Percentiles rank a stretch among this genome's conserved stretches.
Evolutionary conservation across 371 early-diverging fungal genomes (phyloP).

Genomic region (Lichtheimia hyalospora): DNA sequence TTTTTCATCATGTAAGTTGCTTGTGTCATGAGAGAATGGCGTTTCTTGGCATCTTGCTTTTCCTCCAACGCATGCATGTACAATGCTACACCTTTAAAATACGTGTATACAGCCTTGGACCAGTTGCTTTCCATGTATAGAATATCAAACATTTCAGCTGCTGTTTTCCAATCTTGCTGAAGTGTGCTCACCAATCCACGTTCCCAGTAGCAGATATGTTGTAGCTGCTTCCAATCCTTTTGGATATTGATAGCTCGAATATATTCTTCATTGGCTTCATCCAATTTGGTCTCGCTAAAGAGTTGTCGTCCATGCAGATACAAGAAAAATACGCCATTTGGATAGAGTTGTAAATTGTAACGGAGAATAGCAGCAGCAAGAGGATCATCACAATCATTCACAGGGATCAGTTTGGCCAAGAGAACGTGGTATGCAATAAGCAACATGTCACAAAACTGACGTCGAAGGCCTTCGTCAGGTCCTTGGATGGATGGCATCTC

Average conservation of each 20-base stretch:
- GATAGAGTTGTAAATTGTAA: constrained; percentile 38
- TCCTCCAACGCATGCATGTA: constrained; percentile 25
- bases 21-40: constrained; percentile 7
- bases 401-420: constrained; percentile 53
- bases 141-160: constrained; percentile 47
- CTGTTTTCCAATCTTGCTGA: constrained; percentile 49
- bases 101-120: constrained; percentile 70
- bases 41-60: constrained; percentile 4
- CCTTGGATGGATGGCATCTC: constrained; percentile 12
- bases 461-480: constrained; percentile 53
- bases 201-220: constrained; percentile 75
- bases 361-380: constrained; percentile 38
- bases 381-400: constrained; percentile 41
- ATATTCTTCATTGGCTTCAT: constrained; percentile 48
- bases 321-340: constrained; percentile 59
- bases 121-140: constrained; percentile 68
- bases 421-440: constrained; percentile 66
- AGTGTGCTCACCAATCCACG: constrained; percentile 42
- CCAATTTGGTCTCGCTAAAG: constrained; percentile 43
- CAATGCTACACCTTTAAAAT: constrained; percentile 53
- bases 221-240: constrained; percentile 67
- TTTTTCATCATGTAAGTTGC: constrained; percentile 44
- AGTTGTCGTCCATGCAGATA: constrained; percentile 55
- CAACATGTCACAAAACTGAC: constrained; percentile 49
- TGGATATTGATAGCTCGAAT: constrained; percentile 32